Conservation (phyloP, 2,329 filamentous ascomycete genomes). For the Orbilia oligospora region DNA sequence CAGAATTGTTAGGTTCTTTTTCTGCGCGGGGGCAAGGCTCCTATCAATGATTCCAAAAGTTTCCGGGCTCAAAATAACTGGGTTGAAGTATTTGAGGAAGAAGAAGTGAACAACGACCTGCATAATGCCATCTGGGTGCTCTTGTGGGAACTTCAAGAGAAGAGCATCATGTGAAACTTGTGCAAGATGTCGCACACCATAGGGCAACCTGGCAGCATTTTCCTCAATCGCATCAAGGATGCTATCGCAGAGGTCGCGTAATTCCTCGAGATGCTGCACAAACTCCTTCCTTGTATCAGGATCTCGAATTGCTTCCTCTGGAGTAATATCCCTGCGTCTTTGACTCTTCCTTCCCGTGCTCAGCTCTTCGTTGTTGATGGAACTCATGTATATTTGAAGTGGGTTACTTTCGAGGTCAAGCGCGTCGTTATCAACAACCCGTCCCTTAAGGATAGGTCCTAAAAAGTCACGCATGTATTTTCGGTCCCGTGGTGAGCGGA, state of each 20-base stretch:
- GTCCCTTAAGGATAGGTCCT: slow-evolving; percentile 86
- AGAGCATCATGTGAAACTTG: slow-evolving; percentile 87
- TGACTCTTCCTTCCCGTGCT: slow-evolving; percentile 87
- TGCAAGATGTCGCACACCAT: slow-evolving; percentile 88
- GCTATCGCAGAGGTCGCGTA: slow-evolving; percentile 93
- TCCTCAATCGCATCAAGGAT: slow-evolving; percentile 88
- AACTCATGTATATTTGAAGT: slow-evolving; percentile 94
- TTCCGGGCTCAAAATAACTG: slow-evolving; percentile 89
- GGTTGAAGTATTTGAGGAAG: slow-evolving; percentile 93
- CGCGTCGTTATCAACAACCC: slow-evolving; percentile 90
- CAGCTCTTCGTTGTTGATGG: slow-evolving; percentile 97
- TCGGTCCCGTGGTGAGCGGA: slow-evolving; percentile 84
- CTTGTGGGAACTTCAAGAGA: slow-evolving; percentile 81
- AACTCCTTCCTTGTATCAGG: slow-evolving; percentile 92
- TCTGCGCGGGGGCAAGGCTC: slow-evolving; percentile 88
- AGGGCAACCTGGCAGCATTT: slow-evolving; percentile 87
- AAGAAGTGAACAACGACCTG: slow-evolving; percentile 91
- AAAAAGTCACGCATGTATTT: slow-evolving; percentile 92
- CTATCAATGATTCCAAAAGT: slow-evolving; percentile 94
- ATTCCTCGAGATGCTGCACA: slow-evolving; percentile 92
- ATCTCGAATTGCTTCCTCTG: slow-evolving; percentile 95
- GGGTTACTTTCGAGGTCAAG: slow-evolving; percentile 96
- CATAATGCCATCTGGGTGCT: slow-evolving; percentile 81
- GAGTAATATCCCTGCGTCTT: slow-evolving; percentile 84
- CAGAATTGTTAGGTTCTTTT: slow-evolving; percentile 90